Evolutionary conservation across 2,329 filamentous ascomycete genomes (phyloP).

Genomic region (Nakataea oryzae): DNA sequence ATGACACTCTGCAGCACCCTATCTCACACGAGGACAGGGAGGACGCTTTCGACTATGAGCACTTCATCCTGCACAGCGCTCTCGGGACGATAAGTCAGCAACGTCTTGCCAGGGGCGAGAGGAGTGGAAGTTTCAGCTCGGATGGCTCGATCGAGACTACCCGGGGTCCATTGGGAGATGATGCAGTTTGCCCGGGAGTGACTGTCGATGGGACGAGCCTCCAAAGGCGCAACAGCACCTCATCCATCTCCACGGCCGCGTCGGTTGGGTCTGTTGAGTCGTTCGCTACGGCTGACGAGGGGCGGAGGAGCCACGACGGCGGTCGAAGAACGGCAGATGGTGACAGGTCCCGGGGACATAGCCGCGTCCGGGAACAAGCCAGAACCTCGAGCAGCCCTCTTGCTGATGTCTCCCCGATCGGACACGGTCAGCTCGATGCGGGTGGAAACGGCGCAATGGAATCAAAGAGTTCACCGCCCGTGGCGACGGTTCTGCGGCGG

Average conservation of each 20-base stretch:
- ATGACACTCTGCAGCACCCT: constrained; percentile 47
- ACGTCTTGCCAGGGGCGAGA: constrained; percentile 32
- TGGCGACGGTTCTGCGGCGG: constrained; percentile 26
- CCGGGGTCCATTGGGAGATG: constrained; percentile 28
- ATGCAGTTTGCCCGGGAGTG: not conserved
- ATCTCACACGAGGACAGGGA: constrained; percentile 84
- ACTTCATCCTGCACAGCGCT: constrained; percentile 89
- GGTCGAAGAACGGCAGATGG: not conserved
- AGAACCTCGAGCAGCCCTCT: not conserved
- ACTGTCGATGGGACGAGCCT: constrained; percentile 7
- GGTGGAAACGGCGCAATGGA: not conserved
- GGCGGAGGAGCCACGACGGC: constrained; percentile 22
- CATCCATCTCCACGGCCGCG: constrained; percentile 10
- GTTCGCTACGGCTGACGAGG: constrained; percentile 47
- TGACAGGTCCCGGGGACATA: not conserved
- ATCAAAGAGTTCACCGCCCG: constrained; percentile 5
- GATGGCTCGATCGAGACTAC: constrained; percentile 54
- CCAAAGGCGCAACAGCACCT: constrained; percentile 9
- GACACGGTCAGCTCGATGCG: not conserved
- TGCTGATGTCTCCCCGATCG: not conserved
- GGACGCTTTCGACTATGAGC: constrained; percentile 93
- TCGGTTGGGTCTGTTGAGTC: constrained; percentile 37
- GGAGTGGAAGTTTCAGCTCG: constrained; percentile 44
- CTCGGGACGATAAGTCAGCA: constrained; percentile 64
- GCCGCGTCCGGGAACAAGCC: not conserved